Percentiles rank a stretch among this genome's conserved stretches.
Evolutionary conservation across 2,329 filamentous ascomycete genomes (phyloP).

Genomic region (Aspergillus amoenus): DNA sequence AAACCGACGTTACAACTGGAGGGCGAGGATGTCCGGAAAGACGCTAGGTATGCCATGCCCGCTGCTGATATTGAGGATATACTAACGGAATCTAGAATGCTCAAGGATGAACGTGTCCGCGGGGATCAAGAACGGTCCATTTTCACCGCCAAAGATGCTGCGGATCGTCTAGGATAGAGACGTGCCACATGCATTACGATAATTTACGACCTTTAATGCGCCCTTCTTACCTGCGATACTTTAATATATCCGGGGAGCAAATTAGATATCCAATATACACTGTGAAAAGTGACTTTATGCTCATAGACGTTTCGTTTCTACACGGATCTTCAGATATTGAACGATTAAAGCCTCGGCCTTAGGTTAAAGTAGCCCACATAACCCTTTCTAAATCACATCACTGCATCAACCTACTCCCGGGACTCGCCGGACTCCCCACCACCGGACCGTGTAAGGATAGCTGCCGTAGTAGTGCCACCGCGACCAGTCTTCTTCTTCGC

Average conservation of each 20-base stretch:
- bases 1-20: slow-evolving; percentile 83
- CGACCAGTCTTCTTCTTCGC: slow-evolving; percentile 88
- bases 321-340: slow-evolving; percentile 15
- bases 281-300: slow-evolving; percentile 7
- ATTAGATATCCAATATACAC: slow-evolving; percentile 7
- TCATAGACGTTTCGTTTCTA: slow-evolving; percentile 18
- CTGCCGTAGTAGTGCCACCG: slow-evolving; percentile 51
- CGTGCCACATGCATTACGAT: slow-evolving; percentile 24
- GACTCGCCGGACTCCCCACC: slow-evolving; percentile 34
- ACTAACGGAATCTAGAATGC: slow-evolving; percentile 59
- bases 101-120: slow-evolving; percentile 82
- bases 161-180: slow-evolving; percentile 69
- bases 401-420: slow-evolving; percentile 20
- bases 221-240: slow-evolving; percentile 1
- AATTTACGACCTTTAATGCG: slow-evolving; percentile 15
- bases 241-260: not conserved
- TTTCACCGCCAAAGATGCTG: slow-evolving; percentile 73
- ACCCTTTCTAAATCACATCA: slow-evolving; percentile 10
- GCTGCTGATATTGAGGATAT: not conserved
- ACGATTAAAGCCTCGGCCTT: slow-evolving; percentile 16
- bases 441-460: slow-evolving; percentile 67
- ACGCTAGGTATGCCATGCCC: slow-evolving; percentile 57
- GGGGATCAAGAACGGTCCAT: slow-evolving; percentile 61
- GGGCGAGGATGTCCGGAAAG: slow-evolving; percentile 82
- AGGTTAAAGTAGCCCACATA: slow-evolving; percentile 16